phyloP scores from a whole-genome alignment of 2,329 filamentous ascomycete genomes.

The Orbilia quercus region DNA sequence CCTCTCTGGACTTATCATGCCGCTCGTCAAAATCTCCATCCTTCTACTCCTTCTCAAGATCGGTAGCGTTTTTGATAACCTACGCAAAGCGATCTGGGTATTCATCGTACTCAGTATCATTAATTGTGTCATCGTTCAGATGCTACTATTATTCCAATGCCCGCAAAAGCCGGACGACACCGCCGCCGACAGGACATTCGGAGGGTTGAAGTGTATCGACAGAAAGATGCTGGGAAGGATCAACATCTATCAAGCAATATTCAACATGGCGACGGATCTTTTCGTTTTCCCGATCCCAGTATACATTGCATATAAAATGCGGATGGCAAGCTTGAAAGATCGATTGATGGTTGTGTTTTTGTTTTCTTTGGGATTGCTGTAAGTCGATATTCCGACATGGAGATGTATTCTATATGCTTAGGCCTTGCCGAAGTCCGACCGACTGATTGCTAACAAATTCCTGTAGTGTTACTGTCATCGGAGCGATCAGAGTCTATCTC shows the following conservation, averaged over 20 bases:
- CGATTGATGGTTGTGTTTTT: constrained; percentile 54
- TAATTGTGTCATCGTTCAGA: constrained; percentile 50
- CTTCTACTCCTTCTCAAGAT: constrained; percentile 54
- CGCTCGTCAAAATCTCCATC: constrained; percentile 53
- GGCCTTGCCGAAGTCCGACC: no score
- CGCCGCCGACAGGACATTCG: constrained; percentile 42
- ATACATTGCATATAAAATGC: constrained; percentile 54
- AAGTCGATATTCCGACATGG: no score
- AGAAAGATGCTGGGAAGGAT: constrained; percentile 51
- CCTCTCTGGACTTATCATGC: constrained; percentile 54
- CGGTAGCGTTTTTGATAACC: constrained; percentile 49
- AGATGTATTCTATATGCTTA: no score
- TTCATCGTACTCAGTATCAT: constrained; percentile 47
- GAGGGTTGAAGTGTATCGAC: constrained; percentile 39
- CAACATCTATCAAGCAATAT: constrained; percentile 52
- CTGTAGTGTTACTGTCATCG: constrained; percentile 45
- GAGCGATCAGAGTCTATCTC: constrained; percentile 50
- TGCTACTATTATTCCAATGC: constrained; percentile 50
- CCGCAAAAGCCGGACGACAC: constrained; percentile 54
- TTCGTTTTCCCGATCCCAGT: constrained; percentile 53
- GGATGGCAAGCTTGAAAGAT: constrained; percentile 54
- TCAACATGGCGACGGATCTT: constrained; percentile 51
- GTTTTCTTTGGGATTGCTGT: constrained; percentile 51
- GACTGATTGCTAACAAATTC: background rate
- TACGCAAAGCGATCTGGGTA: constrained; percentile 53